Base-by-base conservation (phyloP, 1,284 basidiomycete genomes). In the Ceratobasidium sp. region DNA sequence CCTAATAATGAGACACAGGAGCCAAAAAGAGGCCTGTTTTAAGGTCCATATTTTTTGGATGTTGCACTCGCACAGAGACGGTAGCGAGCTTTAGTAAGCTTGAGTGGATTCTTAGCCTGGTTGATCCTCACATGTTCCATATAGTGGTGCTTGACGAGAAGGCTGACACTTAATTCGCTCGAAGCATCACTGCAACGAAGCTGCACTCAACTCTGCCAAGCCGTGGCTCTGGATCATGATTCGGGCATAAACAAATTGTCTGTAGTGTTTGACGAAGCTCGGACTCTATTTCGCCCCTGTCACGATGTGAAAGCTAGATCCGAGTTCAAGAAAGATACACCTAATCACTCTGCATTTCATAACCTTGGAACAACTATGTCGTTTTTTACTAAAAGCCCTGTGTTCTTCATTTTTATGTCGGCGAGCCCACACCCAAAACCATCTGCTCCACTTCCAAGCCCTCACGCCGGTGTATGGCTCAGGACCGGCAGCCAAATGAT, bases 331-430 rank as follows among this genome's bases (percentile, higher is more conserved):
- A 12, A n/a, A 5, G 43, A n/a, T 45, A 18, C 16, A 9, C 18
- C 28, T 3, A 16, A 48, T 3, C 41, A 12, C 23, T 30, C 23
- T 10, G 39, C 41, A 14, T 50, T 34, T 41, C 43, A 62, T 32
- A 62, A 62, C 60, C 45, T 62, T 10, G 60, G 60, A 18, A 50
- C 28, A 46, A 39, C 26, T n/a, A 18, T 62, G 28, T 8, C 60
- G 16, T 21, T 4, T 2, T 28, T 62, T 32, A 16, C 6, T 4
- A 21, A 30, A 2, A n/a, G 2, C 28, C 6, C 23, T 2, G 23
- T 50, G n/a, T 62, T 62, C n/a, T 62, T 62, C 28, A 62, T 62
- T 34, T 62, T 62, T n/a, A 10, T 62, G 32, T 62, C 45, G 28
- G 50, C 60, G 5, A 50, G 50, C 28, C 50, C 60, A 3, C 43